Evolutionary conservation across 164 flowering plant species (phyloP).

Genomic region (Sedum album): DNA sequence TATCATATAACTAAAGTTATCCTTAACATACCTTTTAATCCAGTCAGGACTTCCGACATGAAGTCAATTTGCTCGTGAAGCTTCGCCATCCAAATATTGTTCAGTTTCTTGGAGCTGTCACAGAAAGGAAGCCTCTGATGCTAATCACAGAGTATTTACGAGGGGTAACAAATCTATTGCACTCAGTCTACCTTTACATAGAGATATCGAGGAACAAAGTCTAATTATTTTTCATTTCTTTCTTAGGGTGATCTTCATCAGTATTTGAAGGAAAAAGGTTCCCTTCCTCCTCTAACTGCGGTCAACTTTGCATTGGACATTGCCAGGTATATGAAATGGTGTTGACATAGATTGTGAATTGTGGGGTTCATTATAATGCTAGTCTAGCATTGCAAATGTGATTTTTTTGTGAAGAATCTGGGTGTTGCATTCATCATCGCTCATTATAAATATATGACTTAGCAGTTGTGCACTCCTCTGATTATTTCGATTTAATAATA

Average conservation of each 20-base stretch:
- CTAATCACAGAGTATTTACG: conserved; percentile 81
- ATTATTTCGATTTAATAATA: neutral
- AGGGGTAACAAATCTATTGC: conserved; percentile 44
- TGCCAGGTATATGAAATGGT: conserved; percentile 52
- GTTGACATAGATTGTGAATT: neutral
- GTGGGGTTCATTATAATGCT: neutral
- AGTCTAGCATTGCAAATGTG: neutral
- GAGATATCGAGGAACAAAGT: conserved; percentile 8
- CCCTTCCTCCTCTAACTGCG: conserved; percentile 76
- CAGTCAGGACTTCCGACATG: conserved; percentile 98
- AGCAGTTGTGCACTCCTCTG: neutral
- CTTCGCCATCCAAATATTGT: conserved; percentile 73
- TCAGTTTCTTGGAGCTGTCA: conserved; percentile 61
- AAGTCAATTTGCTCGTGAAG: conserved; percentile 93
- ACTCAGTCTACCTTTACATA: neutral
- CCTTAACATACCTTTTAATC: conserved; percentile 10
- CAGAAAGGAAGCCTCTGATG: conserved; percentile 93
- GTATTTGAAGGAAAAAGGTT: conserved; percentile 84
- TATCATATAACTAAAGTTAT: no score
- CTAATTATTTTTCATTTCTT: conserved; percentile 4
- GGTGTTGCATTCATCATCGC: neutral
- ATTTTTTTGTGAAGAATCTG: neutral
- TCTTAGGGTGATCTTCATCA: conserved; percentile 96
- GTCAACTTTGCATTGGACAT: conserved; percentile 91
- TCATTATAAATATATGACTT: neutral